Evolutionary conservation across 2,329 filamentous ascomycete species (phyloP).

Genomic region (Furcasterigmium furcatum): DNA sequence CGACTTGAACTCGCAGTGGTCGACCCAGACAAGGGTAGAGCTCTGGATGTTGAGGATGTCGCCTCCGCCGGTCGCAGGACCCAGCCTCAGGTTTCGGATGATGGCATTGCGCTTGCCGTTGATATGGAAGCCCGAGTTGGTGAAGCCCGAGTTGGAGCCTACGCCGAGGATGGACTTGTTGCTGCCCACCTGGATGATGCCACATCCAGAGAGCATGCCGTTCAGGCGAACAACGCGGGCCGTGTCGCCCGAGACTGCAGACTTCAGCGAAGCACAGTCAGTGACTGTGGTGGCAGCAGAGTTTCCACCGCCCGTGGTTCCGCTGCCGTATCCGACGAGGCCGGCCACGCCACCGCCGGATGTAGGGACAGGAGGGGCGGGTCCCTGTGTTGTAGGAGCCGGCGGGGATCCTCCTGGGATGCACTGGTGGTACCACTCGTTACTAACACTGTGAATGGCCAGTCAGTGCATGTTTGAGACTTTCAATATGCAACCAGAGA

Average conservation of each 20-base stretch:
- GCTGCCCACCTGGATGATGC: conserved; percentile 33
- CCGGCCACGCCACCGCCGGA: no score
- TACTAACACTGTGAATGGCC: no score
- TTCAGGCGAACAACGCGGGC: conserved; percentile 34
- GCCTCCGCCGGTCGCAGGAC: conserved; percentile 35
- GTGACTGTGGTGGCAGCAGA: no score
- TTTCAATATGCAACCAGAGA: no score
- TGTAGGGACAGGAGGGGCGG: no score
- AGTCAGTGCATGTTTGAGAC: no score
- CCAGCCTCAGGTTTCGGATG: conserved; percentile 49
- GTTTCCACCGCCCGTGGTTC: no score
- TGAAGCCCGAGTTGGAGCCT: conserved; percentile 8
- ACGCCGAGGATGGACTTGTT: conserved; percentile 40
- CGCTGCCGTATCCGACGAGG: no score
- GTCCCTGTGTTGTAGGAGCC: no score
- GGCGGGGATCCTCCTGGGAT: no score
- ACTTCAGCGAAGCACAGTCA: no score
- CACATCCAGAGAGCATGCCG: conserved; percentile 30
- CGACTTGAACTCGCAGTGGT: conserved; percentile 37
- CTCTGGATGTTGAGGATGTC: conserved; percentile 35
- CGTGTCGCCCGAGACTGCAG: conserved; percentile 15
- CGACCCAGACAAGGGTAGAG: conserved; percentile 45
- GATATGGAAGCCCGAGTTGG: conserved; percentile 35
- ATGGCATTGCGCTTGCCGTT: conserved; percentile 49
- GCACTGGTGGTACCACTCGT: no score